Evolutionary conservation across 805 yeast species (phyloP), one percentile per base, ranked within the genome.

Genomic region (Yarrowia sp.): DNA sequence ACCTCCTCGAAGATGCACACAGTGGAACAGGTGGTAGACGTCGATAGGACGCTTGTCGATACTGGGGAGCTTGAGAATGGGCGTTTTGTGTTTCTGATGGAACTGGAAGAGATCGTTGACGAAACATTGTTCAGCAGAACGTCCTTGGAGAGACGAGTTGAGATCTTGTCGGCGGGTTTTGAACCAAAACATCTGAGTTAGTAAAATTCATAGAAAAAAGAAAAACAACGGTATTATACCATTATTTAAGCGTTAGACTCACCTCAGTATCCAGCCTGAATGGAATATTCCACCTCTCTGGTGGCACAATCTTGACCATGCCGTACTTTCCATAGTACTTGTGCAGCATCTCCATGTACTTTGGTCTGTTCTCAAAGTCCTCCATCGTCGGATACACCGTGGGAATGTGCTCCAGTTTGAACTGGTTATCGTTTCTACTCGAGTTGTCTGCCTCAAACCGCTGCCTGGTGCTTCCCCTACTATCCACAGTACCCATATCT

Each of bases 1-100:
- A 0, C 96, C 96, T 17, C 95, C 95, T 66, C 88, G 78, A 15
- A 82, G 72, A 17, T 81, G 77, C 1, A 90, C 95, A 13, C 84
- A 79, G 42, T 81, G 77, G 69, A 83, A 81, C 43, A 89, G 74
- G 45, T 83, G 78, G 73, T 80, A 89, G 39, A 89, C 76, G 74
- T 89, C 92, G 45, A 89, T 73, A 1, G 86, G 82, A 63, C 88
- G 76, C 68, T 84, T 85, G 69, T 88, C 90, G 33, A 88, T 84
- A 69, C 83, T 80, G 0, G 95, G 95, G 10, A 87, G 73, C 69
- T 83, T 85, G 32, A 73, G 68, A 8, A 71, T 64, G 11, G 69
- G 67, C 28, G 69, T 67, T n/a, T 77, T 77, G 9, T 65, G 70
- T 11, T 68, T 71, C 28, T 68, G 69, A 62, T 82, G 85, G 68